Conservation (phyloP, 345 rosid genomes). For the Nasturtium officinale region DNA sequence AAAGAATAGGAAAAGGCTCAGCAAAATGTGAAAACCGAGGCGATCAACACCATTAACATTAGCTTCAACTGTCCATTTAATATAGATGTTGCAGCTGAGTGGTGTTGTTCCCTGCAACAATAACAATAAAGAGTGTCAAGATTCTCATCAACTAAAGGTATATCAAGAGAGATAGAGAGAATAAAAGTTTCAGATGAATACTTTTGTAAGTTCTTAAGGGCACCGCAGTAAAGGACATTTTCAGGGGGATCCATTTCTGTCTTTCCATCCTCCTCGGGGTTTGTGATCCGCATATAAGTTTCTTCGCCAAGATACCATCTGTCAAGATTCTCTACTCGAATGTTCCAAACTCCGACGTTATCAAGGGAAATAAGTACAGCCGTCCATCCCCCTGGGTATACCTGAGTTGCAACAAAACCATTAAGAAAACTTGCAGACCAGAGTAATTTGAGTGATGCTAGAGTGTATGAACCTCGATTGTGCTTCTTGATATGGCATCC, state of each 20-base stretch:
- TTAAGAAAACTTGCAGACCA: not conserved
- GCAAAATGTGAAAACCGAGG: constrained; percentile 30
- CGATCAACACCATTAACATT: constrained; percentile 40
- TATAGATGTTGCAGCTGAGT: constrained; percentile 49
- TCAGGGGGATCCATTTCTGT: constrained; percentile 74
- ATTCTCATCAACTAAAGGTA: not conserved
- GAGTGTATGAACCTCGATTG: constrained; percentile 59
- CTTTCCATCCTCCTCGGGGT: constrained; percentile 80
- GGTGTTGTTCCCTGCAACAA: constrained; percentile 46
- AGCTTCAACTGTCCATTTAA: constrained; percentile 39
- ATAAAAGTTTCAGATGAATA: constrained; percentile 38
- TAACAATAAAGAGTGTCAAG: constrained; percentile 9
- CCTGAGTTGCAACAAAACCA: constrained; percentile 49
- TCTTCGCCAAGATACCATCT: constrained; percentile 93
- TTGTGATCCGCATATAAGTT: constrained; percentile 79
- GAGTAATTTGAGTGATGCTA: constrained; percentile 40
- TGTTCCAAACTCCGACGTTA: constrained; percentile 87
- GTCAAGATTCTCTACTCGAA: constrained; percentile 86
- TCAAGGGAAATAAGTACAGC: constrained; percentile 79
- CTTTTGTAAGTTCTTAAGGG: constrained; percentile 64
- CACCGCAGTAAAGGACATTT: constrained; percentile 84
- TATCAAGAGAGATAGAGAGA: constrained; percentile 1
- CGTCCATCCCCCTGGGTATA: constrained; percentile 91
- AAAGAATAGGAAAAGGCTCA: constrained; percentile 18
- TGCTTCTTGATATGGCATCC: constrained; percentile 76